A percentile compares a stretch with the other conserved stretches of the same genome.
These are phyloP conservation scores for Sphagnum contortum DNA, from an alignment of 225 moss, liverwort and hornwort genomes.

Conservation along the genomic window DNA sequence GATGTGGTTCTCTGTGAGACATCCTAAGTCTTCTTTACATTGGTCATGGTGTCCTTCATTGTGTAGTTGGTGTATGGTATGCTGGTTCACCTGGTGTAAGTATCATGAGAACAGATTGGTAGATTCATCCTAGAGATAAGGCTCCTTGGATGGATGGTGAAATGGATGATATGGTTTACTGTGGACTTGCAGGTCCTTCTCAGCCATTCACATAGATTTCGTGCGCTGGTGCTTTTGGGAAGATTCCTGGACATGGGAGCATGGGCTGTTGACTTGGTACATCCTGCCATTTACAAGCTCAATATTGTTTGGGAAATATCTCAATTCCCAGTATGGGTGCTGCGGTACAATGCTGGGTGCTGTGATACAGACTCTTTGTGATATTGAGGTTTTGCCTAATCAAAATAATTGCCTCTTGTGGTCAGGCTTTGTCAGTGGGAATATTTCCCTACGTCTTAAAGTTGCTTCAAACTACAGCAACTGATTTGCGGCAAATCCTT, in stretches of 20 bases:
- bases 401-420: background rate
- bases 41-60: too few species aligned
- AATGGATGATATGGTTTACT: background rate
- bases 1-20: background rate
- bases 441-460: slow-evolving; percentile 97
- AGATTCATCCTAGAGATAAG: background rate
- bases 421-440: slow-evolving; percentile 88
- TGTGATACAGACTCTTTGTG: too few species aligned
- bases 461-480: slow-evolving; percentile 85
- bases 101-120: background rate
- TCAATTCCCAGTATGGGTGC: too few species aligned
- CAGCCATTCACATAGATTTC: slow-evolving; percentile 97
- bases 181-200: slow-evolving; percentile 63
- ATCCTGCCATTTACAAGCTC: background rate
- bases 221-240: slow-evolving; percentile 80
- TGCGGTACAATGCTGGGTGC: too few species aligned
- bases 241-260: slow-evolving; percentile 97
- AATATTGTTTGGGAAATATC: too few species aligned
- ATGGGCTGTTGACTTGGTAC: slow-evolving; percentile 98
- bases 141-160: background rate
- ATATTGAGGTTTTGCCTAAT: too few species aligned
- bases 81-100: too few species aligned
- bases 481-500: slow-evolving; percentile 89
- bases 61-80: too few species aligned
- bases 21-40: too few species aligned